A percentile compares a stretch with the other conserved stretches of the same genome.
phyloP scores from a whole-genome alignment of 257 asterid genomes.

The Solanum sejunctum region DNA sequence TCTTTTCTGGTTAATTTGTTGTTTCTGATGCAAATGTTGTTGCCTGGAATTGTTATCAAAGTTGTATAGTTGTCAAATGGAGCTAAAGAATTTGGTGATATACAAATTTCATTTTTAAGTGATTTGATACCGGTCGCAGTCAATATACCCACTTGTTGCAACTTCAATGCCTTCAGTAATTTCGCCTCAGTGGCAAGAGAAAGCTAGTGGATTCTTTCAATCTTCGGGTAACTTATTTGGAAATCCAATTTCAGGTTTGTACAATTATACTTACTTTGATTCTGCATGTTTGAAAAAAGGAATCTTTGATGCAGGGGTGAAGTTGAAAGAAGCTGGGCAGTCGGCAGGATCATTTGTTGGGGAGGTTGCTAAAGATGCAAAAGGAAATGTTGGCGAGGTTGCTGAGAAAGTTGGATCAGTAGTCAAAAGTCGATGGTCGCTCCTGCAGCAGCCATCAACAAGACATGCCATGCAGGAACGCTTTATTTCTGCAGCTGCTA shows the following conservation, averaged over 20 bases:
- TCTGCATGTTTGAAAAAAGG: not conserved
- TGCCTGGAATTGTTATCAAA: not conserved
- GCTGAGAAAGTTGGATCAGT: constrained; percentile 76
- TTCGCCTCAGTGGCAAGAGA: constrained; percentile 86
- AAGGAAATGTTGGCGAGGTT: constrained; percentile 69
- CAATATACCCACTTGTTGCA: constrained; percentile 6
- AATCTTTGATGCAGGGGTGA: constrained; percentile 39
- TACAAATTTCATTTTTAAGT: not conserved
- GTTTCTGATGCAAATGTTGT: not conserved
- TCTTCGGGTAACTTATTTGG: constrained; percentile 50
- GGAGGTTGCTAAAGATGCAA: constrained; percentile 87
- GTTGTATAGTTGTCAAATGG: not conserved
- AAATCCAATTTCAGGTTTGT: not conserved
- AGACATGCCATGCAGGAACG: constrained; percentile 81
- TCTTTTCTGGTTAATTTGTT: not conserved
- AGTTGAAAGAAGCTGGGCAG: constrained; percentile 76
- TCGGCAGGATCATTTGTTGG: constrained; percentile 77
- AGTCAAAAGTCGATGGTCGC: constrained; percentile 77
- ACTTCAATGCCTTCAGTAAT: constrained; percentile 52
- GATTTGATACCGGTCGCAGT: not conserved
- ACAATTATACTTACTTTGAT: not conserved
- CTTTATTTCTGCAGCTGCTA: constrained; percentile 76
- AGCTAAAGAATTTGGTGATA: not conserved
- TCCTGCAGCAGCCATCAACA: constrained; percentile 80
- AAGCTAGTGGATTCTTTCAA: constrained; percentile 71